Base-by-base conservation (phyloP, 352 stramenopile genomes). In the Globisporangium nagaii region DNA sequence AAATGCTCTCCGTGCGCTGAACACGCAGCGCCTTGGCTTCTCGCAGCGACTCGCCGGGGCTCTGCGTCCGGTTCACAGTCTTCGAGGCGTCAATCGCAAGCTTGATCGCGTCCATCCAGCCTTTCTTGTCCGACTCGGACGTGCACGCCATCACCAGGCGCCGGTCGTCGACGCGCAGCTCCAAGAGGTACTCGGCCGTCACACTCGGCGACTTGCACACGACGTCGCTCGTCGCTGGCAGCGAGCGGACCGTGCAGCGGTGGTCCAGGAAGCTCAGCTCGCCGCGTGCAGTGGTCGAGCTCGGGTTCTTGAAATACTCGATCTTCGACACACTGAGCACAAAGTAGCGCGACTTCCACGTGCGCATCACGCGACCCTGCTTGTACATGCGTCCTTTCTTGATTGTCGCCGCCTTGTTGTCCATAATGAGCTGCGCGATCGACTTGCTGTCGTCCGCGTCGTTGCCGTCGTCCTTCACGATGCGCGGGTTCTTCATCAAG, bases 301-400 rank as follows among this genome's bases (percentile, higher is more conserved):
- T 90, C 20, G 81, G 84, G 59, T 79, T 91, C 61, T 91, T 90
- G 43, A 91, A 91, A 60, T 83, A 86, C 48, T 92, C 79, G 43
- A 92, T 79, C 66, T 93, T 91, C 13, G 80, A 91, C 53, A 93
- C 83, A 68, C 78, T 90, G 17, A 93, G 58, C 56, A 91, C 78
- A 60, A 93, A 93, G 59, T 93, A 93, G 53, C 83, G 76, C n/a
- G 79, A 88, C 62, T 93, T 93, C 83, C 83, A 93, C 44, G 79
- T 83, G 39, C 77, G 78, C 76, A 91, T 88, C 50, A 93, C 73
- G 30, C 83, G 73, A 17, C 79, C 82, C 52, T 93, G 83, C 65
- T 93, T 91, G 61, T 89, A 93, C 80, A 93, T 93, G 28, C 79
- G 77, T 1, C 83, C 83, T 58, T 93, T 93, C 66, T 93, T 93